A percentile compares a stretch with the other conserved stretches of the same genome.
Conservation (phyloP, 2,329 filamentous ascomycete genomes). For the Trichoderma harzianum region DNA sequence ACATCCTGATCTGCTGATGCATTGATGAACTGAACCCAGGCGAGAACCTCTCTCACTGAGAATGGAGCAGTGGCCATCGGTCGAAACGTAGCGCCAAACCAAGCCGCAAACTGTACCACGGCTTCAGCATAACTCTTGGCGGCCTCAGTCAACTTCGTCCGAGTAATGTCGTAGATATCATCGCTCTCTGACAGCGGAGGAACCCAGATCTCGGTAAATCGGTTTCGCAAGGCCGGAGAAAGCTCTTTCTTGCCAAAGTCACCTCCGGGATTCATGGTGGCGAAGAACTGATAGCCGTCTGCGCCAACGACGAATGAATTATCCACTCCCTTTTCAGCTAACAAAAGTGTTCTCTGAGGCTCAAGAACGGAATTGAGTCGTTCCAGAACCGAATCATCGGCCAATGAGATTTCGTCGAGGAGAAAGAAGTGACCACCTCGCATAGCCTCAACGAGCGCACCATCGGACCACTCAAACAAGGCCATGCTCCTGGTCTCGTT, state of each 20-base stretch:
- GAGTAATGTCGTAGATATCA: conserved; percentile 84
- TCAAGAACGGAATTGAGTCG: conserved; percentile 95
- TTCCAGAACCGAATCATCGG: conserved; percentile 95
- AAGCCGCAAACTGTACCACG: conserved; percentile 84
- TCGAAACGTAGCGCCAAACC: conserved; percentile 84
- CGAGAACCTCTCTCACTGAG: conserved; percentile 86
- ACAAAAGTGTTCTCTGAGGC: conserved; percentile 75
- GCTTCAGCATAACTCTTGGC: conserved; percentile 58
- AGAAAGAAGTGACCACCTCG: conserved; percentile 85
- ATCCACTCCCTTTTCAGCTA: conserved; percentile 89
- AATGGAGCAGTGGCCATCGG: conserved; percentile 72
- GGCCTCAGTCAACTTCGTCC: conserved; percentile 62
- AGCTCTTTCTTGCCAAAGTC: conserved; percentile 98
- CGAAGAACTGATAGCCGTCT: conserved; percentile 88
- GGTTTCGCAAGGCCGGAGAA: conserved; percentile 89
- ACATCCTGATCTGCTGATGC: conserved; percentile 45
- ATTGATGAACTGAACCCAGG: conserved; percentile 93
- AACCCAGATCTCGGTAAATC: conserved; percentile 99
- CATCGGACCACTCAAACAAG: conserved; percentile 95
- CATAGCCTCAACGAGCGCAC: conserved; percentile 92
- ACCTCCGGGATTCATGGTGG: conserved; percentile 98
- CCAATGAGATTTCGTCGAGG: conserved; percentile 94
- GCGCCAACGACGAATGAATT: conserved; percentile 75
- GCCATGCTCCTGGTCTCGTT: conserved; percentile 67
- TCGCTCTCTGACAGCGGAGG: conserved; percentile 78